These are phyloP conservation scores for Alternaria conjuncta DNA, from an alignment of 2,329 filamentous ascomycete genomes.

Conservation along the genomic window DNA sequence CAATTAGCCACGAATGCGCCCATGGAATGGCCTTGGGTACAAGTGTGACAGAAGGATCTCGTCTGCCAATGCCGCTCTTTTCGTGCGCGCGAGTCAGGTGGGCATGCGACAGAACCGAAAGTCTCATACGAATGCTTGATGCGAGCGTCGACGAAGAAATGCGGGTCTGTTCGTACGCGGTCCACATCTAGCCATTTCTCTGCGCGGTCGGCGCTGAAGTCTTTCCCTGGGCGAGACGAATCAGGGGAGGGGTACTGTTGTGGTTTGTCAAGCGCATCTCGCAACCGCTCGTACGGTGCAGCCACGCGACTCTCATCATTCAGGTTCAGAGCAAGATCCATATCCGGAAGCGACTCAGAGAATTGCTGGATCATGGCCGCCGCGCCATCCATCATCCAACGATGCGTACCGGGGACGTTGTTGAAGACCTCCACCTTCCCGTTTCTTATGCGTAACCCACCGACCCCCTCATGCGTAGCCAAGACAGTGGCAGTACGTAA, in stretches of 20 bases:
- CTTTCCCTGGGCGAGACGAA: constrained; percentile 27
- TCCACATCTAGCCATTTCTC: constrained; percentile 45
- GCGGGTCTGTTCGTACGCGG: constrained; percentile 32
- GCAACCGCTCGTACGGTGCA: constrained; percentile 53
- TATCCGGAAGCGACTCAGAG: constrained; percentile 63
- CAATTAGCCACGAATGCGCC: constrained; percentile 72
- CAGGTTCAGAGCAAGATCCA: constrained; percentile 69
- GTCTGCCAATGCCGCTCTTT: constrained; percentile 68
- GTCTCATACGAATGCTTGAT: constrained; percentile 50
- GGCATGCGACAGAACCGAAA: constrained; percentile 62
- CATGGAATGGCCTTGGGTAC: constrained; percentile 68
- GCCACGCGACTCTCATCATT: constrained; percentile 66
- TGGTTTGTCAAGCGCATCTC: constrained; percentile 34
- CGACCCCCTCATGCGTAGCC: constrained; percentile 61
- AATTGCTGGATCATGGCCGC: constrained; percentile 59
- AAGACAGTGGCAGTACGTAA: constrained; percentile 60
- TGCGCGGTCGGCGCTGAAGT: constrained; percentile 49
- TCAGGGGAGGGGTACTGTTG: constrained; percentile 31
- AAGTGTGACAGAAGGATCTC: constrained; percentile 68
- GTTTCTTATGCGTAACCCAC: constrained; percentile 62
- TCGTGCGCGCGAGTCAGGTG: constrained; percentile 66
- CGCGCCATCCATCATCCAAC: constrained; percentile 65
- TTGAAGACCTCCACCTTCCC: constrained; percentile 53
- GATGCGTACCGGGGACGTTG: constrained; percentile 61
- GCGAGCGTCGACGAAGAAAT: constrained; percentile 43